Base-by-base conservation (phyloP, 192 early-diverging fungal genomes). In the Rhizoclosmatium sp. region DNA sequence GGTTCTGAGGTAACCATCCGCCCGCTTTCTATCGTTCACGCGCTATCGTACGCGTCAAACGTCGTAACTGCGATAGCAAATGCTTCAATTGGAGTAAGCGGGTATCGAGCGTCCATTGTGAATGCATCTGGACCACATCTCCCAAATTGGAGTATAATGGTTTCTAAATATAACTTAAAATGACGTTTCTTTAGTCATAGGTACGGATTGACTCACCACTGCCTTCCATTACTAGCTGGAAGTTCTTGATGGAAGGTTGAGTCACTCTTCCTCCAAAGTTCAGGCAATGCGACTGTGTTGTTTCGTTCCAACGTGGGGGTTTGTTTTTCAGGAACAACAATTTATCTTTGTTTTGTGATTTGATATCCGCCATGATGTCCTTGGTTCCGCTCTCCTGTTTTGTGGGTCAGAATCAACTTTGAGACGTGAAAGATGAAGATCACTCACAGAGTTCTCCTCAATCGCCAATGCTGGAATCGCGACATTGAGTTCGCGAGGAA, bases 251-350 rank as follows among this genome's bases (percentile, higher is more conserved):
- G 51, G 66, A 75, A 60, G 90, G 89, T 75, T 88, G 85, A 54
- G 89, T 91, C 14, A 91, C 90, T 7, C 90, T 59, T 12, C 90
- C 90, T 12, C 90, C 89, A 81, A 91, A 91, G 70, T 91, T 91
- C 31, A 91, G 69, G 65, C 90, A 91, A 70, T 91, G 90, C 0
- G 78, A 82, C 75, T 91, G 90, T 3, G 90, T 91, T 5, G 87
- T 87, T 75, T 91, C 89, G 78, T 91, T 91, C 90, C 90, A 91
- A 41, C 90, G 71, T n/a, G 90, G 90, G 1, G 89, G 79, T 75
- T 91, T 91, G 81, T 91, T 91, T 40, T 82, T 78, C 61, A 91
- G 76, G 67, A 91, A 87, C 65, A 87, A 45, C n/a, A 91, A 80
- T 70, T 84, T 88, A 12, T 86, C 75, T 39, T 78, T 82, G 81